These are phyloP conservation scores for Alternaria burnsii DNA, from an alignment of 2,329 filamentous ascomycete genomes.

Conservation along the genomic window DNA sequence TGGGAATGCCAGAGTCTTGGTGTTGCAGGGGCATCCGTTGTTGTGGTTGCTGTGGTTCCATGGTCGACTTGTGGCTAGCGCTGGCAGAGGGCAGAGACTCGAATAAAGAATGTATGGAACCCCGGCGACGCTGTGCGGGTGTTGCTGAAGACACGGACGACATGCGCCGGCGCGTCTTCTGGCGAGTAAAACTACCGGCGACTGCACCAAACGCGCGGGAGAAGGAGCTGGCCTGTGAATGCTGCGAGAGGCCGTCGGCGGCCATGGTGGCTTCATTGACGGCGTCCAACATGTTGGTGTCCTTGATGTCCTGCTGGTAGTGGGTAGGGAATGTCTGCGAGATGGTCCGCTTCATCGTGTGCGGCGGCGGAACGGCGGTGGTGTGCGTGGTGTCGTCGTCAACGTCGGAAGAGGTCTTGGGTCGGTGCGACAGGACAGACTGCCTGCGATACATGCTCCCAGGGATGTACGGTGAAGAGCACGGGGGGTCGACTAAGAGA, in stretches of 20 bases:
- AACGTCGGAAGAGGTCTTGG: slow-evolving; percentile 56
- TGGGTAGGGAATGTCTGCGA: slow-evolving; percentile 48
- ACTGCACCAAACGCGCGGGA: slow-evolving; percentile 43
- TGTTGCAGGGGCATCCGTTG: slow-evolving; percentile 39
- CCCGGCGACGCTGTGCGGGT: slow-evolving; percentile 34
- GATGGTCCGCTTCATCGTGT: slow-evolving; percentile 49
- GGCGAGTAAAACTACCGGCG: slow-evolving; percentile 39
- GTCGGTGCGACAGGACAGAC: slow-evolving; percentile 49
- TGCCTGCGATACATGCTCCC: slow-evolving; percentile 47
- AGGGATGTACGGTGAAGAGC: slow-evolving; percentile 26
- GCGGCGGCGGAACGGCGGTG: slow-evolving; percentile 24
- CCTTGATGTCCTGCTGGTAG: slow-evolving; percentile 32
- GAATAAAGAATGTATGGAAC: slow-evolving; percentile 40
- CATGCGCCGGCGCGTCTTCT: slow-evolving; percentile 46
- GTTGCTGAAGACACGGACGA: slow-evolving; percentile 43
- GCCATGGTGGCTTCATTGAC: slow-evolving; percentile 40
- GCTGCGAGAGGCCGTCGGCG: slow-evolving; percentile 23
- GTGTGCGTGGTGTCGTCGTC: slow-evolving; percentile 38
- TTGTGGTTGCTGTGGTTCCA: slow-evolving; percentile 34
- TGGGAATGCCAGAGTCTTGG: slow-evolving; percentile 45
- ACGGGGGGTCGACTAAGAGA: slow-evolving; percentile 10
- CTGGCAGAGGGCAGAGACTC: slow-evolving; percentile 31
- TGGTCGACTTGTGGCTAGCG: slow-evolving; percentile 28
- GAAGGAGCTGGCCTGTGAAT: slow-evolving; percentile 39
- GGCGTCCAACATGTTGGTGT: slow-evolving; percentile 37